phyloP scores from a whole-genome alignment of 208 protist genomes.

The Trichomonas vaginalis region DNA sequence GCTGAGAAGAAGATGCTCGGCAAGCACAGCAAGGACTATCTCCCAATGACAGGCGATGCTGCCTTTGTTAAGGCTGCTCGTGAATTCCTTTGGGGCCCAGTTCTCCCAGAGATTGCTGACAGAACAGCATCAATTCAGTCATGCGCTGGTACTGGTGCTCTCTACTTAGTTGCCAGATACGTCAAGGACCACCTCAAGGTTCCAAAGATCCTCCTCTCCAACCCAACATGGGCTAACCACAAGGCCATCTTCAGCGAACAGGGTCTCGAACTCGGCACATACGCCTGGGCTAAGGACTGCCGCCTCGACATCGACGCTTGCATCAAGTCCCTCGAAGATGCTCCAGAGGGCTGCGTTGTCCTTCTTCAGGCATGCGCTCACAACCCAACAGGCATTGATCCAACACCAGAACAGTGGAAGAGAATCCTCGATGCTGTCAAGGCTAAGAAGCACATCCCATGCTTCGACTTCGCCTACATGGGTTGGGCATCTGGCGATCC shows the following conservation, averaged over 20 bases:
- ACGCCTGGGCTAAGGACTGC: not conserved
- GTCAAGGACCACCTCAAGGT: not conserved
- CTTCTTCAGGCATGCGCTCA: slow-evolving; percentile 89
- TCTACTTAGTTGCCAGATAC: not conserved
- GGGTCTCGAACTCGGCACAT: not conserved
- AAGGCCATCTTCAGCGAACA: not conserved
- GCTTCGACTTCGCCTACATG: not conserved
- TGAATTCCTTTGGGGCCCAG: not conserved
- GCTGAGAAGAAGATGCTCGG: not conserved
- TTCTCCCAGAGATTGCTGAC: not conserved
- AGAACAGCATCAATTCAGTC: not conserved
- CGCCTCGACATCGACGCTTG: not conserved
- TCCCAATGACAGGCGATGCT: not conserved
- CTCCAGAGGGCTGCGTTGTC: slow-evolving; percentile 44
- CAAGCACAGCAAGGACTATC: not conserved
- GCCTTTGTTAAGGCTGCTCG: not conserved
- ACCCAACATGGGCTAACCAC: slow-evolving; percentile 19
- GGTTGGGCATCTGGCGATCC: not conserved
- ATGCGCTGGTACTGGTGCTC: not conserved
- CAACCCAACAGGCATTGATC: slow-evolving; percentile 94
- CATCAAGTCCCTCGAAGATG: not conserved
- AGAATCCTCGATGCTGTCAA: not conserved
- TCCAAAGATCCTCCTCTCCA: not conserved
- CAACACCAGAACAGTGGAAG: slow-evolving; percentile 71
- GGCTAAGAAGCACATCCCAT: not conserved